Conservation (phyloP, 2,329 filamentous ascomycete genomes). For the Fusarium goolgardi region DNA sequence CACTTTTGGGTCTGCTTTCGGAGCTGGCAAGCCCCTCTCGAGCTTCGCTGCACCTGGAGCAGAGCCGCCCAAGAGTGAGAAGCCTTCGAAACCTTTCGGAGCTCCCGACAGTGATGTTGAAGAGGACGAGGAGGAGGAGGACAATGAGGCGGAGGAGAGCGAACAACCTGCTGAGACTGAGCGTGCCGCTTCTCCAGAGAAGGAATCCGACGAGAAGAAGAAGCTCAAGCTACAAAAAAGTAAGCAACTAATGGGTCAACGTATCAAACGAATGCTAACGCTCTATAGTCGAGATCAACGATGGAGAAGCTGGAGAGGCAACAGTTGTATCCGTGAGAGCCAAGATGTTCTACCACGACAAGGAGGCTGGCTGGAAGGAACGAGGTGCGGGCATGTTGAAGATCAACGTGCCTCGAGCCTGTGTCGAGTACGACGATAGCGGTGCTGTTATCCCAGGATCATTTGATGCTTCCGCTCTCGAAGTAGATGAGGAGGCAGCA, state of each 20-base stretch:
- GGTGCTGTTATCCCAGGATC: slow-evolving; percentile 62
- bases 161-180: slow-evolving; percentile 61
- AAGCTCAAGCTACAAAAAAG: slow-evolving; percentile 75
- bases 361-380: slow-evolving; percentile 84
- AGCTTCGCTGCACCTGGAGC: slow-evolving; percentile 76
- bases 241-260: slow-evolving; percentile 52
- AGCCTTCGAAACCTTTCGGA: slow-evolving; percentile 79
- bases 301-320: slow-evolving; percentile 85
- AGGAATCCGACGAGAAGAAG: slow-evolving; percentile 72
- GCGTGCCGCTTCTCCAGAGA: slow-evolving; percentile 60
- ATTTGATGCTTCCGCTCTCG: slow-evolving; percentile 66
- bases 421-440: slow-evolving; percentile 66
- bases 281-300: slow-evolving; percentile 74
- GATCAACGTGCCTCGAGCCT: slow-evolving; percentile 76
- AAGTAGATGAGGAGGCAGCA: slow-evolving; percentile 56
- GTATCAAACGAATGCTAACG: slow-evolving; percentile 43
- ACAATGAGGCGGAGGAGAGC: slow-evolving; percentile 55
- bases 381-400: slow-evolving; percentile 86
- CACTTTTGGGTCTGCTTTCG: slow-evolving; percentile 53
- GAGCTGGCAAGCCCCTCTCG: slow-evolving; percentile 62
- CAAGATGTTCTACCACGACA: slow-evolving; percentile 85
- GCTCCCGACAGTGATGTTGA: slow-evolving; percentile 75
- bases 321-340: slow-evolving; percentile 81
- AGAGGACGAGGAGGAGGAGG: slow-evolving; percentile 57
- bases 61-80: slow-evolving; percentile 63